Evolutionary conservation across 2,329 filamentous ascomycete genomes (phyloP).

Genomic region (Ploettnerulaceae sp.): DNA sequence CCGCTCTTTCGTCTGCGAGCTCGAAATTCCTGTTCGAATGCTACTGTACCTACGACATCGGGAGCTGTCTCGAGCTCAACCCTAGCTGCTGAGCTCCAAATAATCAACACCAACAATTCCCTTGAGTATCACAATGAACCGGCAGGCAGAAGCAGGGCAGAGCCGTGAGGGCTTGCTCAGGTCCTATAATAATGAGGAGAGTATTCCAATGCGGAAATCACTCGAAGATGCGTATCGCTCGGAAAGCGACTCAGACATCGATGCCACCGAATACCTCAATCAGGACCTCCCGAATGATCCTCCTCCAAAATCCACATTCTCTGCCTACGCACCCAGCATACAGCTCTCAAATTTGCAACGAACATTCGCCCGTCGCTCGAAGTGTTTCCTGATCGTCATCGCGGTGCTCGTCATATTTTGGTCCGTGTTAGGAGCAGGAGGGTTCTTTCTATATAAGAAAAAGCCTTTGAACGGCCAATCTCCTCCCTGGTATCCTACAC

Average conservation of each 20-base stretch:
- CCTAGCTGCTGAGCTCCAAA: not conserved
- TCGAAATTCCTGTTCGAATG: not conserved
- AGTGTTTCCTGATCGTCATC: conserved; percentile 28
- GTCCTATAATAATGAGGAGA: conserved; percentile 25
- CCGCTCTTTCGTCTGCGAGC: not conserved
- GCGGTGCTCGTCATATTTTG: conserved; percentile 28
- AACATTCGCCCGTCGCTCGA: conserved; percentile 26
- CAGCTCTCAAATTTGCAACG: conserved; percentile 22
- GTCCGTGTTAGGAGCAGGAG: conserved; percentile 29
- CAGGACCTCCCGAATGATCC: conserved; percentile 34
- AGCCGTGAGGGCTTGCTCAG: conserved; percentile 33
- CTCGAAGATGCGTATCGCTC: conserved; percentile 33
- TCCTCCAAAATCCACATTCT: conserved; percentile 28
- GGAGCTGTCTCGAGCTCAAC: not conserved
- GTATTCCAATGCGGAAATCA: conserved; percentile 31
- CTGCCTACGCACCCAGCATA: conserved; percentile 22
- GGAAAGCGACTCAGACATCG: conserved; percentile 38
- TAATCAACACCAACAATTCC: not conserved
- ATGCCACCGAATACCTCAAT: conserved; percentile 39
- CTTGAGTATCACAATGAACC: conserved; percentile 23
- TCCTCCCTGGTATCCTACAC: conserved; percentile 74
- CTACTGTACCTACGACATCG: not conserved
- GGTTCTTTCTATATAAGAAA: conserved; percentile 31
- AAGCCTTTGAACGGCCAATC: conserved; percentile 50
- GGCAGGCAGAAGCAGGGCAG: conserved; percentile 21